Base-by-base conservation (phyloP, 1,284 basidiomycete genomes). In the Trichosporon inkin region DNA sequence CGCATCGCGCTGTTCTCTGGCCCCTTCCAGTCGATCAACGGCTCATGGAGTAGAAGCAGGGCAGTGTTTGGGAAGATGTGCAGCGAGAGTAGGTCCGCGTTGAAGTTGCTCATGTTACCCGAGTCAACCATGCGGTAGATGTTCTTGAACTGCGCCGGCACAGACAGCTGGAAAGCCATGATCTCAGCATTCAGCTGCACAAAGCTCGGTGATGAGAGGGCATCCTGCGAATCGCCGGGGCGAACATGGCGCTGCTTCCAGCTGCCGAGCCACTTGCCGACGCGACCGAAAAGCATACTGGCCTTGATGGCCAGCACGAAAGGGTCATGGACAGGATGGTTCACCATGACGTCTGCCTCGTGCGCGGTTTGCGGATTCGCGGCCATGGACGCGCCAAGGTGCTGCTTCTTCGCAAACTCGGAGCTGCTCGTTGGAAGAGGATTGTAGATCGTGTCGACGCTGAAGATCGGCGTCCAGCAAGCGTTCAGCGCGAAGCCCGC, bases 11-110 rank as follows among this genome's bases (percentile, higher is more conserved):
- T 44, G 51, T 63, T 61, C 32, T 62, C 60, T 0, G 59, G 58
- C 8, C 65, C 58, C 7, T 39, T 40, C 67, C 66, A 69, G 32
- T 69, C 62, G 28, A 71, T 55, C 57, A 77, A 74, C 5, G 67
- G 69, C 64, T 77, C 74, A 55, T 73, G 62, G 13, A 77, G 53
- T 1, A 73, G 41, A 34, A 66, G 44, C 10, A 69, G 47, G 0
- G 71, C 67, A 24, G 75, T 57, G 49, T 74, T 69, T 10, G 75
- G 75, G 17, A 72, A 62, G 24, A 75, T 62, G 59, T 77, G 73
- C 7, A 75, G 60, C 20, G 64, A 57, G 58, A 76, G 40, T 11
- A 74, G 61, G 40, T 71, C 68, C 28, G 66, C 62, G 28, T 69
- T 68, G 57, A 72, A 70, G 6, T 57, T 44, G 7, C 5, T 39